A percentile compares a stretch with the other conserved stretches of the same genome.
phyloP scores from a whole-genome alignment of 2,329 filamentous ascomycete species.

The Aspergillus flavus region DNA sequence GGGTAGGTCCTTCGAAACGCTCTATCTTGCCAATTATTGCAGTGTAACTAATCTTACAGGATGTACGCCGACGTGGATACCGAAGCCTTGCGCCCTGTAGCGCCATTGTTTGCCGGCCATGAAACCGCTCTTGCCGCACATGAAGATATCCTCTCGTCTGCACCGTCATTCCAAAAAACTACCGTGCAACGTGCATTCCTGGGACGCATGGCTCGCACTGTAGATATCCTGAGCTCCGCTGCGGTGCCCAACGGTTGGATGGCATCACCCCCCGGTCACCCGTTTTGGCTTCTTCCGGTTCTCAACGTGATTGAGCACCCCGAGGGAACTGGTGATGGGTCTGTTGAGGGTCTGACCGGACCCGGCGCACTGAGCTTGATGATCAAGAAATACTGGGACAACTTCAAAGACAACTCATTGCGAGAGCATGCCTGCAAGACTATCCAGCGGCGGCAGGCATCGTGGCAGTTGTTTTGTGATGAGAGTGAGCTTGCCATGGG shows the following conservation, averaged over 20 bases:
- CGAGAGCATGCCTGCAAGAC: conserved; percentile 13
- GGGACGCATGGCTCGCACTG: conserved; percentile 22
- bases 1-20: conserved; percentile 13
- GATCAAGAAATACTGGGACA: conserved; percentile 18
- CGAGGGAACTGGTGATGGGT: conserved; percentile 21
- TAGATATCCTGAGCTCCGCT: conserved; percentile 16
- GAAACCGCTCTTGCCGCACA: conserved; percentile 15
- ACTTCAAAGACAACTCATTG: conserved; percentile 5
- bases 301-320: conserved; percentile 22
- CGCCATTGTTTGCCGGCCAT: conserved; percentile 18
- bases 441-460: conserved; percentile 11
- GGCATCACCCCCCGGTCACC: conserved; percentile 25
- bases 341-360: conserved; percentile 22
- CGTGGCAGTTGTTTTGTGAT: conserved; percentile 20
- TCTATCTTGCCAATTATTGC: neutral
- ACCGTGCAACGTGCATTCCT: conserved; percentile 21
- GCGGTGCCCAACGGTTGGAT: conserved; percentile 27
- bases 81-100: conserved; percentile 21
- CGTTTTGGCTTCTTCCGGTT: conserved; percentile 24
- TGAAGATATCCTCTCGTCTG: neutral
- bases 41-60: conserved; percentile 5
- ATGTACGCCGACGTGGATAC: conserved; percentile 28
- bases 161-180: neutral
- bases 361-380: conserved; percentile 17
- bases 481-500: neutral